These are phyloP conservation scores for Furcasterigmium sp. DNA, from an alignment of 2,329 filamentous ascomycete species.

Conservation along the genomic window DNA sequence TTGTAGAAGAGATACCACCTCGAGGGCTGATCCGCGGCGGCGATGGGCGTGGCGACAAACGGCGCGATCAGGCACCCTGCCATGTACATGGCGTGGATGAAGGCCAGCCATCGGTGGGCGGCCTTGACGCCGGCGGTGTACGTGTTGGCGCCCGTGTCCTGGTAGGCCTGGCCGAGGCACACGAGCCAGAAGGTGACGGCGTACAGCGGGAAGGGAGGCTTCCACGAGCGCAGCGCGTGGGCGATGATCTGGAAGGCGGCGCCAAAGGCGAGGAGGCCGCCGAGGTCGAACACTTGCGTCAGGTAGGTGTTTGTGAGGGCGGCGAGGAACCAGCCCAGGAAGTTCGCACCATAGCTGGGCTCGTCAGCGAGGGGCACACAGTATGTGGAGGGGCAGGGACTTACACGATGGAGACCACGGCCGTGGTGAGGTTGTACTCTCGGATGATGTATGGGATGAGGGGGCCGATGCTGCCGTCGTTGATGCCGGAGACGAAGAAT, in stretches of 20 bases:
- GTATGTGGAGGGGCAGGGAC: slow-evolving; percentile 7
- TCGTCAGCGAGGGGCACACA: slow-evolving; percentile 9
- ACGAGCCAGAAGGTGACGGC: slow-evolving; percentile 53
- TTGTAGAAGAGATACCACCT: slow-evolving; percentile 54
- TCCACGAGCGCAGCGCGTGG: slow-evolving; percentile 50
- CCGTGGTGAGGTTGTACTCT: slow-evolving; percentile 48
- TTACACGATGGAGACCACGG: slow-evolving; percentile 44
- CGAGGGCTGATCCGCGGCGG: slow-evolving; percentile 25
- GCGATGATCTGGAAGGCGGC: slow-evolving; percentile 48
- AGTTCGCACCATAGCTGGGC: slow-evolving; percentile 47
- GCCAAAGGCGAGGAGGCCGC: slow-evolving; percentile 50
- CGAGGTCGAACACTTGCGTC: slow-evolving; percentile 46
- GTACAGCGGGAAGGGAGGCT: slow-evolving; percentile 51
- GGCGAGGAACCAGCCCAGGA: slow-evolving; percentile 54
- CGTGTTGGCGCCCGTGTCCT: slow-evolving; percentile 59
- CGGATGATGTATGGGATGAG: slow-evolving; percentile 58
- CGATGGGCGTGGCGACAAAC: slow-evolving; percentile 48
- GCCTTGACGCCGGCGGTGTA: slow-evolving; percentile 47
- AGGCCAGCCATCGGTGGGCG: slow-evolving; percentile 55
- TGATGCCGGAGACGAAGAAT: slow-evolving; percentile 61
- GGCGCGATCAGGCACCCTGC: slow-evolving; percentile 52
- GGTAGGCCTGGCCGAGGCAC: slow-evolving; percentile 55
- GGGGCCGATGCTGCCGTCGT: slow-evolving; percentile 59
- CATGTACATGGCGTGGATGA: slow-evolving; percentile 60
- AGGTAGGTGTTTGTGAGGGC: slow-evolving; percentile 52